A percentile compares a stretch with the other conserved stretches of the same genome.
These are phyloP conservation scores for Encephalitozoon intestinalis DNA, from an alignment of 371 early-diverging fungal genomes.

Conservation along the genomic window DNA sequence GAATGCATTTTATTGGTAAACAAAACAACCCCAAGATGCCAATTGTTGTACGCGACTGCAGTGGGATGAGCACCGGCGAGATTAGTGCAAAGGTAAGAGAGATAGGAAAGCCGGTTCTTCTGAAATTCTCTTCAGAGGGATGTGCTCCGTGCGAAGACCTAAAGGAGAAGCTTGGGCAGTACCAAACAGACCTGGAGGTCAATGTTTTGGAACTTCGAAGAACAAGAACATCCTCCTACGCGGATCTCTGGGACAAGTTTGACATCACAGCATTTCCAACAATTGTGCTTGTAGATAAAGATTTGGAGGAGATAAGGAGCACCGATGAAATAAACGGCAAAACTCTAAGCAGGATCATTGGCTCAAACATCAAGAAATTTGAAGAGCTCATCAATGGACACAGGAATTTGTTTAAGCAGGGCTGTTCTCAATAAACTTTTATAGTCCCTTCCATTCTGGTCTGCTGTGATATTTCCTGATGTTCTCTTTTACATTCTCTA, in stretches of 20 bases:
- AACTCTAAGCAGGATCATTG: not conserved
- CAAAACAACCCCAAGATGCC: not conserved
- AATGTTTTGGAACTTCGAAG: not conserved
- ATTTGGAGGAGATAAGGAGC: not conserved
- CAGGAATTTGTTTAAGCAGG: not conserved
- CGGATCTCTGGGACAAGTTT: not conserved
- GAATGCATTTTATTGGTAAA: not conserved
- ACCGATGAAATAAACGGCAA: not conserved
- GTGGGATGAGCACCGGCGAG: not conserved
- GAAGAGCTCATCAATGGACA: not conserved
- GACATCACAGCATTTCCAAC: slow-evolving; percentile 16
- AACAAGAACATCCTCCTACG: not conserved
- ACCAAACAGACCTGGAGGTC: slow-evolving; percentile 11
- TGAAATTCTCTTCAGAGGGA: not conserved
- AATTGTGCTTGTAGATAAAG: not conserved
- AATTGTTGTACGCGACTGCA: not conserved
- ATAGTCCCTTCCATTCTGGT: slow-evolving; percentile 12
- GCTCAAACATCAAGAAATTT: not conserved
- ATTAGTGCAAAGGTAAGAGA: not conserved
- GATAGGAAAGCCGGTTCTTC: not conserved
- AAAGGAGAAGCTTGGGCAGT: not conserved
- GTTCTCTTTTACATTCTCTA: slow-evolving; percentile 34
- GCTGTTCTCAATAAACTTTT: not conserved
- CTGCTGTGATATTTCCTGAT: slow-evolving; percentile 30
- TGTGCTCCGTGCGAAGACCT: slow-evolving; percentile 20